Evolutionary conservation across 371 early-diverging fungal species (phyloP).

Genomic region (Apophysomyces ossiformis): DNA sequence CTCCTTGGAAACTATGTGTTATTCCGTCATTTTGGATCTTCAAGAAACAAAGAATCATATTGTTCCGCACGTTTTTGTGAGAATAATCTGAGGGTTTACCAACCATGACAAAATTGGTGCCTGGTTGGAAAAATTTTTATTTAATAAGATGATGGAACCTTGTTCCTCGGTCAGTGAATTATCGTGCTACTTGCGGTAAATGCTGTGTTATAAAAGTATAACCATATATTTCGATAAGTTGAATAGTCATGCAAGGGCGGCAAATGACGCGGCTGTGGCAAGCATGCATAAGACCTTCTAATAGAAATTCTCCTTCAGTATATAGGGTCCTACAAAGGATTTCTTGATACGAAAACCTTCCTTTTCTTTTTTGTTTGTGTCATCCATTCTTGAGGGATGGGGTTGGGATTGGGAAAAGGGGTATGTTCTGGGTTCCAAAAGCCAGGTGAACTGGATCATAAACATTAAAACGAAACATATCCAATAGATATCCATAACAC

Average conservation of each 20-base stretch:
- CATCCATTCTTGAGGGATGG: slow-evolving; percentile 4
- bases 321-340: slow-evolving; percentile 10
- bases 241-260: slow-evolving; percentile 6
- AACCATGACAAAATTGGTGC: too few species aligned
- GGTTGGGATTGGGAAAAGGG: too few species aligned
- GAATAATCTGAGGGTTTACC: too few species aligned
- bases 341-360: background rate
- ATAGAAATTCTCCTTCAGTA: slow-evolving; percentile 4
- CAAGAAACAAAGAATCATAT: background rate
- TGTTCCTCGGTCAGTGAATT: background rate
- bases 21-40: slow-evolving; percentile 1
- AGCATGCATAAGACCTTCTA: slow-evolving; percentile 4
- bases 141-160: background rate
- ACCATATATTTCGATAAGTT: background rate
- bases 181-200: slow-evolving; percentile 7
- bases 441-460: background rate
- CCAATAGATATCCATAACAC: background rate
- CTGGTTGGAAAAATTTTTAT: too few species aligned
- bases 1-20: background rate
- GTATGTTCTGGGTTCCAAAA: slow-evolving; percentile 4
- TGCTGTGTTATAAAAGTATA: slow-evolving; percentile 1
- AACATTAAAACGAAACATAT: background rate
- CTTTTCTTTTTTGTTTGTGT: background rate
- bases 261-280: slow-evolving; percentile 10
- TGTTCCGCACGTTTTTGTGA: too few species aligned